Evolutionary conservation across 2,329 filamentous ascomycete species (phyloP), one percentile per base, ranked within the genome.

Genomic region (Sporothrix globosa): DNA sequence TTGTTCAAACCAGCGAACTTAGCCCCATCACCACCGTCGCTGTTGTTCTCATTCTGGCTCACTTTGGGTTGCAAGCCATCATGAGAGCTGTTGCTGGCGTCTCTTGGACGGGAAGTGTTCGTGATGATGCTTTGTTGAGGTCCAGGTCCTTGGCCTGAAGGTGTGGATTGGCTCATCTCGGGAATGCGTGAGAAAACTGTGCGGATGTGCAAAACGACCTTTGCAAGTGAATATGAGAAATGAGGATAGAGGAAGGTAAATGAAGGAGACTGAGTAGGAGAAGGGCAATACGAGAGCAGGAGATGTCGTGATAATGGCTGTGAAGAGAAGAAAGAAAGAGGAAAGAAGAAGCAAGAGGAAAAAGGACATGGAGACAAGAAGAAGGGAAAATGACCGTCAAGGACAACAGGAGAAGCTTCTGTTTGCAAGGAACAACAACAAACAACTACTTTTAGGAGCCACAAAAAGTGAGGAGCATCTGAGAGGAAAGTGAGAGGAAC

Each of bases 401-500:
- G 24, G 24, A 7, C 7, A 19, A 3, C 0, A 63, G 39, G 5
- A 34, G 39, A 24, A 7, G 19, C n/a, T 30, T 21, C 10, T n/a
- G 61, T 48, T 50, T 65, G 44, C 17, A 34, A 6, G 34, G 27
- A 2, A 50, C 30, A 50, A 50, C 13, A 4, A 50, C 4, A 17
- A 19, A 50, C 11, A 6, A 30, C 13, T n/a, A 19, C n/a, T 65
- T 30, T 50, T 30, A 5, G 39, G 6, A 30, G 27, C 27, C 58
- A 11, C 13, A 17, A 11, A 65, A 50, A 48, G 60, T 63, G 61
- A 65, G 44, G 41, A n/a, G 61, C 3, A 50, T 4, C 3, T 65
- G 24, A 65, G 61, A 65, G 7, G 4, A 48, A 34, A 30, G 61
- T 65, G 46, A 65, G 44, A n/a, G 44, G 24, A 65, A 34, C 21